Percentiles rank a stretch among this genome's conserved stretches.
Evolutionary conservation across 495 filamentous ascomycete species (phyloP).

Genomic region (Tetracladium marchalianum): DNA sequence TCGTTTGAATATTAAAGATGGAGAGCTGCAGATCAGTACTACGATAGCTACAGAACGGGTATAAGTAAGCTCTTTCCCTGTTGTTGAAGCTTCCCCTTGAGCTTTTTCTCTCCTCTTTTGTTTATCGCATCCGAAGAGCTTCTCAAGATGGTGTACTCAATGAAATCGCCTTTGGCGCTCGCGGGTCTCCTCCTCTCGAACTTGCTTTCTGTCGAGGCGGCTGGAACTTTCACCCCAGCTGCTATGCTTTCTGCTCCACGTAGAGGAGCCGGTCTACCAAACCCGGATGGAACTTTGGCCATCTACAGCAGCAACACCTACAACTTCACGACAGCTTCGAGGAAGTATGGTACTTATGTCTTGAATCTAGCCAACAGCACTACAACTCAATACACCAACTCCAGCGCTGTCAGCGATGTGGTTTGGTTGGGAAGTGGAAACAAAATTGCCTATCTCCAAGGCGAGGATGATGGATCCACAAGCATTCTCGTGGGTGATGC

Average conservation of each 20-base stretch:
- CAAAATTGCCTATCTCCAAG: constrained; percentile 55
- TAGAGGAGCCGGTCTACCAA: constrained; percentile 64
- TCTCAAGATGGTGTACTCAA: neutral
- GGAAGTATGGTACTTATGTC: constrained; percentile 59
- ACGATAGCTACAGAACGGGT: no score
- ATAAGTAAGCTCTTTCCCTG: no score
- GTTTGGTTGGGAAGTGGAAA: constrained; percentile 59
- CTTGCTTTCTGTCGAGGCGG: constrained; percentile 5
- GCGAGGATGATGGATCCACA: constrained; percentile 51
- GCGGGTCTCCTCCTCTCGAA: neutral
- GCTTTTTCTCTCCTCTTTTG: neutral
- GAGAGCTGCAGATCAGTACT: no score
- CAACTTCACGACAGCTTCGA: constrained; percentile 68
- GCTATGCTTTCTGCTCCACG: constrained; percentile 76
- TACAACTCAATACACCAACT: constrained; percentile 54
- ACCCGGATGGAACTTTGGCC: constrained; percentile 53
- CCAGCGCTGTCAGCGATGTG: constrained; percentile 52
- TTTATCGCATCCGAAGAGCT: neutral
- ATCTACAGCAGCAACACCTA: constrained; percentile 66
- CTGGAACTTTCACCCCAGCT: constrained; percentile 62
- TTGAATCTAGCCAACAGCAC: constrained; percentile 58
- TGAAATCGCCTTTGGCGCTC: constrained; percentile 1
- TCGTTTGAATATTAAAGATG: no score
- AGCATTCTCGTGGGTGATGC: constrained; percentile 49
- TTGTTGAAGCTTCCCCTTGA: no score